phyloP scores from a whole-genome alignment of 2,329 filamentous ascomycete genomes.

The Fusarium longipes region DNA sequence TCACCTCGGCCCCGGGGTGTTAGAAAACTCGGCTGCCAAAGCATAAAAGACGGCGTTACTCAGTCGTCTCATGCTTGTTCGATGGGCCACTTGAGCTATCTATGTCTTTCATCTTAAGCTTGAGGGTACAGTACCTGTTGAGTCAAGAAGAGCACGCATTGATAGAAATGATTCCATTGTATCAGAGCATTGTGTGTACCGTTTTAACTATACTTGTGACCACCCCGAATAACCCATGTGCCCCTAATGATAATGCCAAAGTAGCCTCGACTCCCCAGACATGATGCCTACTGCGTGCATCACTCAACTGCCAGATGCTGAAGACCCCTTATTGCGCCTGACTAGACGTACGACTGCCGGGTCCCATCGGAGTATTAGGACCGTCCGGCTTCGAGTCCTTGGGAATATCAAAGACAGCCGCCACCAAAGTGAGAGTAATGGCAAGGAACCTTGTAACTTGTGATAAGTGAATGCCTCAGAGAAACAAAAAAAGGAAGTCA shows the following conservation, averaged over 20 bases:
- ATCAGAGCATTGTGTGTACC: constrained; percentile 54
- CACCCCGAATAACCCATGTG: neutral
- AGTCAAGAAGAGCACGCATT: no score
- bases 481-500: neutral
- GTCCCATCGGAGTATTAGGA: neutral
- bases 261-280: neutral
- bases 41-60: no score
- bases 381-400: neutral
- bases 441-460: constrained; percentile 34
- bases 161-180: constrained; percentile 45
- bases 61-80: no score
- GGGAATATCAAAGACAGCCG: constrained; percentile 33
- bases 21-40: no score
- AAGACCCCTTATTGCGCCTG: neutral
- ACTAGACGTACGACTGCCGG: constrained; percentile 1
- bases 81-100: no score
- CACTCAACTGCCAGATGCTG: neutral
- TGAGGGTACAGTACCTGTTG: no score
- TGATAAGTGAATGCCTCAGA: constrained; percentile 18
- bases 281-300: neutral
- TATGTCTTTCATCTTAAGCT: no score
- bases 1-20: no score
- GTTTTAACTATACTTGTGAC: neutral
- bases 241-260: neutral
- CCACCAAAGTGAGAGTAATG: constrained; percentile 32